Evolutionary conservation across 345 rosid species (phyloP).

Genomic region (Geranium rotundifolium): DNA sequence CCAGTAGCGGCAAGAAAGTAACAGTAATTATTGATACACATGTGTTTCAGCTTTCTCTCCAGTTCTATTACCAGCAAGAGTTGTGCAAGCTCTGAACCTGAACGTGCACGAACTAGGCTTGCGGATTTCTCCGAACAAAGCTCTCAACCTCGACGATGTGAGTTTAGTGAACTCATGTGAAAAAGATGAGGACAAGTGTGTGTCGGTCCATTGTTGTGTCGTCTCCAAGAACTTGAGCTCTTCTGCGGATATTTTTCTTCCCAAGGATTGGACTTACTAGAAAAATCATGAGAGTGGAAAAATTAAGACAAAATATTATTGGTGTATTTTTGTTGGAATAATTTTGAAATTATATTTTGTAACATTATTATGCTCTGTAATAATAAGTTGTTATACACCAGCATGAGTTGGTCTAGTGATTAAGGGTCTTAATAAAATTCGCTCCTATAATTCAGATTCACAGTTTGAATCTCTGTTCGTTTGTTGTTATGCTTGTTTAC

Average conservation of each 20-base stretch:
- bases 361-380: too few species aligned
- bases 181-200: constrained; percentile 10
- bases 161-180: background rate
- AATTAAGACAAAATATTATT: too few species aligned
- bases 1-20: background rate
- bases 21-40: background rate
- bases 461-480: too few species aligned
- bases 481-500: too few species aligned
- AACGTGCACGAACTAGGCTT: constrained; percentile 27
- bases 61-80: constrained; percentile 49
- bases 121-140: constrained; percentile 35
- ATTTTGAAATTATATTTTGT: too few species aligned
- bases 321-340: too few species aligned
- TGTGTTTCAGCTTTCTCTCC: constrained; percentile 40
- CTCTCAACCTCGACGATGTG: background rate
- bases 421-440: too few species aligned
- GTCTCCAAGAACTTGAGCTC: constrained; percentile 20
- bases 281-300: too few species aligned
- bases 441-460: too few species aligned
- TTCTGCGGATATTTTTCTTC: constrained; percentile 55
- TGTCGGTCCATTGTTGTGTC: constrained; percentile 7
- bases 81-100: constrained; percentile 48
- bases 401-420: too few species aligned
- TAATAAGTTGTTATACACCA: too few species aligned
- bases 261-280: constrained; percentile 73